Evolutionary conservation across 306 rosid species (phyloP).

Genomic region (Fagus sylvatica): DNA sequence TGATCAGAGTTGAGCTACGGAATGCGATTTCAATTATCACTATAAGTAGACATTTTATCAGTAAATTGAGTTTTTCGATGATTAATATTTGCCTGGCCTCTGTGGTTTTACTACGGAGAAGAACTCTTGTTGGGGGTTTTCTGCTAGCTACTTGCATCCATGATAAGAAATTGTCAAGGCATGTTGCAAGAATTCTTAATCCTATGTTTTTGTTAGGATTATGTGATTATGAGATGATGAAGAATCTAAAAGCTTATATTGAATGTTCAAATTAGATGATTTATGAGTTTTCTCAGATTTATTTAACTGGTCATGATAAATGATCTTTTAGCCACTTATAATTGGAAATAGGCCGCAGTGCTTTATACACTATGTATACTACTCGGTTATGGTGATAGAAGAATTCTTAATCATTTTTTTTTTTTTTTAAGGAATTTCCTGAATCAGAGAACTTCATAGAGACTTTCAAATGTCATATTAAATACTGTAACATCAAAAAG

Average conservation of each 20-base stretch:
- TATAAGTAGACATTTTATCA: background rate
- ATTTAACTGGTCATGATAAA: background rate
- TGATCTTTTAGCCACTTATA: background rate
- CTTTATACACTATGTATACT: background rate
- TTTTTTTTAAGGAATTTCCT: background rate
- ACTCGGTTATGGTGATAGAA: background rate
- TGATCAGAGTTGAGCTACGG: background rate
- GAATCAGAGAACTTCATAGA: background rate
- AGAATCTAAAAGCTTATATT: background rate
- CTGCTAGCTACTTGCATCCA: background rate
- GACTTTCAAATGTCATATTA: background rate
- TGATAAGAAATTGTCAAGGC: no score
- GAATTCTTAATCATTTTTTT: background rate
- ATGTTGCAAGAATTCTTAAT: no score
- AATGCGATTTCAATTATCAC: background rate
- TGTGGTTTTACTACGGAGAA: background rate
- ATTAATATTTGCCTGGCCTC: background rate
- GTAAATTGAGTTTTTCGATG: background rate
- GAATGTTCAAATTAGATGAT: background rate
- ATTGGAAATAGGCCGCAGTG: background rate
- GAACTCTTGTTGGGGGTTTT: background rate
- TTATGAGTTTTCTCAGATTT: background rate
- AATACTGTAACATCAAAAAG: background rate
- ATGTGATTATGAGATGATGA: background rate
- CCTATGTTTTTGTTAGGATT: background rate